Evolutionary conservation across 2,329 filamentous ascomycete genomes (phyloP).

Genomic region (Hymenoscyphus infarciens): DNA sequence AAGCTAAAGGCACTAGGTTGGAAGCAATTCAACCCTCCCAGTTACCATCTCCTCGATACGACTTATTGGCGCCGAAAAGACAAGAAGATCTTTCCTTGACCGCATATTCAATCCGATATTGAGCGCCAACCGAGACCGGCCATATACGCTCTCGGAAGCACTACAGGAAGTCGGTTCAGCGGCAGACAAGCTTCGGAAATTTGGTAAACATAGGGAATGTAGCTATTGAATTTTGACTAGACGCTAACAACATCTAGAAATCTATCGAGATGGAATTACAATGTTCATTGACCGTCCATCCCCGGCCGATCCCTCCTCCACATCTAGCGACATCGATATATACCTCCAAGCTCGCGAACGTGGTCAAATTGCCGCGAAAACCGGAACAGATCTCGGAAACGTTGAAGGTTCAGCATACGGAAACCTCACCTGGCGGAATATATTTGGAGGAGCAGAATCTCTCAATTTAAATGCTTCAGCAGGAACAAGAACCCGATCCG

Average conservation of each 20-base stretch:
- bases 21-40: constrained; percentile 79
- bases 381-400: constrained; percentile 90
- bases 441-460: constrained; percentile 91
- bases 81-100: constrained; percentile 79
- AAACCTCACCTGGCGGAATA: constrained; percentile 81
- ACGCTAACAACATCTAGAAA: constrained; percentile 50
- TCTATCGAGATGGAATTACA: constrained; percentile 79
- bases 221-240: background rate
- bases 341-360: constrained; percentile 76
- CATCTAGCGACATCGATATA: constrained; percentile 76
- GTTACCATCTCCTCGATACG: constrained; percentile 84
- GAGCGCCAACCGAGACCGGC: constrained; percentile 59
- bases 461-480: constrained; percentile 82
- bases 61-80: constrained; percentile 77
- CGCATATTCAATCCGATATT: constrained; percentile 76
- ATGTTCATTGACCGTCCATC: constrained; percentile 78
- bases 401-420: constrained; percentile 91
- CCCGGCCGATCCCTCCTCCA: constrained; percentile 63
- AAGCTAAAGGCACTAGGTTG: constrained; percentile 50
- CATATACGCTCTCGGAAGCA: constrained; percentile 77
- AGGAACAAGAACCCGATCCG: constrained; percentile 85
- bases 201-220: constrained; percentile 58
- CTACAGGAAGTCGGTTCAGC: constrained; percentile 67
- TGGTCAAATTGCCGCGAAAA: constrained; percentile 82
- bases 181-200: constrained; percentile 71